Evolutionary conservation across 768 basidiomycete genomes (phyloP).

Genomic region (Kwoniella heveanensis): DNA sequence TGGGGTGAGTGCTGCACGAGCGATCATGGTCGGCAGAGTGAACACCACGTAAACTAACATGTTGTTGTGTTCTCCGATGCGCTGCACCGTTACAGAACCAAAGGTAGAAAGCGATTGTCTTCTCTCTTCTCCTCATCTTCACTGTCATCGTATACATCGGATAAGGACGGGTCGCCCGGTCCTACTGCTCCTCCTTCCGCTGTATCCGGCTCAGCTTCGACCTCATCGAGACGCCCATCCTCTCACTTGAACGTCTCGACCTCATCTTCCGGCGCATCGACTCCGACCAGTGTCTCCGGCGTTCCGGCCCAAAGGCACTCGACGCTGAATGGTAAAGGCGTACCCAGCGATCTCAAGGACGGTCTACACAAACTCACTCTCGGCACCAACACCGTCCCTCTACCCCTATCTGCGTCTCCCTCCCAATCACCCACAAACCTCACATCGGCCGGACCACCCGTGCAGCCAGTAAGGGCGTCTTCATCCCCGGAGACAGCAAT

Average conservation of each 20-base stretch:
- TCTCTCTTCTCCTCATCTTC: slow-evolving; percentile 51
- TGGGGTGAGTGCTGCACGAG: slow-evolving; percentile 20
- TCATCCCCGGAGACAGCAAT: not conserved
- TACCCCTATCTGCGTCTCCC: slow-evolving; percentile 30
- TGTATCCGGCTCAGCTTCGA: slow-evolving; percentile 9
- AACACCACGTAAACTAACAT: not conserved
- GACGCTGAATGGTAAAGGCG: slow-evolving; percentile 19
- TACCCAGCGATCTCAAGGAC: not conserved
- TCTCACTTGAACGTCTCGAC: slow-evolving; percentile 29
- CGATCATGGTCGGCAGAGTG: no score
- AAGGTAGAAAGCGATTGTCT: slow-evolving; percentile 40
- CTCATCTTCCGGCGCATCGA: slow-evolving; percentile 32
- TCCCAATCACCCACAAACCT: slow-evolving; percentile 16
- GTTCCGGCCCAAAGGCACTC: not conserved
- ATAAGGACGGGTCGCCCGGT: slow-evolving; percentile 14
- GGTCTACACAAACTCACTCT: slow-evolving; percentile 14
- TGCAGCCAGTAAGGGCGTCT: slow-evolving; percentile 16
- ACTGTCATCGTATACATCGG: slow-evolving; percentile 26
- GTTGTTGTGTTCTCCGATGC: not conserved
- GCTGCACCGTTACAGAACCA: not conserved
- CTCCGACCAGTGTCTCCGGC: slow-evolving; percentile 27
- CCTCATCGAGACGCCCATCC: slow-evolving; percentile 15
- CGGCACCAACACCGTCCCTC: slow-evolving; percentile 2
- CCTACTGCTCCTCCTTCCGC: not conserved
- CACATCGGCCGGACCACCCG: slow-evolving; percentile 17